Base-by-base conservation (phyloP, 768 basidiomycete species). In the Suillus cothurnatus region DNA sequence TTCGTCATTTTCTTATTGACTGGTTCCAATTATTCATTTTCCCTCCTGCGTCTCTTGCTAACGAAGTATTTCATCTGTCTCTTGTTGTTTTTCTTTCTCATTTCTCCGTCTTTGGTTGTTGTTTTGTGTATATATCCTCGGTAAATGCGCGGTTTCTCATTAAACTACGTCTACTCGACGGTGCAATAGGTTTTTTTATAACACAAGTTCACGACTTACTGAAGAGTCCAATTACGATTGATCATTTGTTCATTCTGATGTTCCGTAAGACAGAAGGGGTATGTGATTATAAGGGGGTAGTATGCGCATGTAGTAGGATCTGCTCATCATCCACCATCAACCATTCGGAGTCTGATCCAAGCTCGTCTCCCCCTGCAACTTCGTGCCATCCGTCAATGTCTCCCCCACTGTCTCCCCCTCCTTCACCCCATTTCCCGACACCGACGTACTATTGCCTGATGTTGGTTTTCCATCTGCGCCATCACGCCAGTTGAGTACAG, bases 341-440 rank as follows among this genome's bases (percentile, higher is more conserved):
- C 92, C 93, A 94, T 94, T 95, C 93, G 91, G 93, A 76, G 87
- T 94, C 92, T 86, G 86, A 88, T 88, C 88, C 88, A 85, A 79
- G 76, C 77, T 81, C 85, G 85, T 88, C 84, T 80, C 82, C 76
- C 81, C 79, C 75, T 84, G 91, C 85, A 88, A 91, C 78, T 80
- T 82, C 72, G 82, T 87, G 82, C 90, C 89, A 89, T 89, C 86
- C 86, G 79, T 91, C 86, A 74, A 71, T 66, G 66, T 74, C 77
- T 69, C 52, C 63, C 68, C 71, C 63, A 64, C 69, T 60, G 70
- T 79, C 61, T 82, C 82, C 63, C 72, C 83, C 58, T 76, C 78
- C 36, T 76, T 84, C 55, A 80, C 77, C 19, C 75, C 85, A 38
- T 85, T 85, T 75, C 79, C 80, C 63, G 72, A 78, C 66, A 74